phyloP scores from a whole-genome alignment of 345 rosid genomes.

The Geranium rotundifolium region DNA sequence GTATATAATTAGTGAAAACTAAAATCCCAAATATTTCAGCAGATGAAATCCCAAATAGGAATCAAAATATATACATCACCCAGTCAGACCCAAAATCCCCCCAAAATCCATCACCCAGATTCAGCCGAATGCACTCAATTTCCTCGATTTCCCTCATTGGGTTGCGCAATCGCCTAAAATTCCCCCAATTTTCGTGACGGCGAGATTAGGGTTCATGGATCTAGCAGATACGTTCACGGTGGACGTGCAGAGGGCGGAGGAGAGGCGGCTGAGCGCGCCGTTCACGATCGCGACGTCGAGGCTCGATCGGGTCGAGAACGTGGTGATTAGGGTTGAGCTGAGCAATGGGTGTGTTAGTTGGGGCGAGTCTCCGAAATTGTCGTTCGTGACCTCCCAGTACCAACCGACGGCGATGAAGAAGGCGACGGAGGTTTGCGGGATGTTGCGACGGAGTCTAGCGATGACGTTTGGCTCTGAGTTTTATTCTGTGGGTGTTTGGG shows the following conservation, averaged over 20 bases:
- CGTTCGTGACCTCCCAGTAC: conserved; percentile 79
- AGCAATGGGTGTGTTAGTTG: conserved; percentile 62
- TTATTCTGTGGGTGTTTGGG: no score
- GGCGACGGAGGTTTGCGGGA: conserved; percentile 53
- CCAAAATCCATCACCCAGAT: no score
- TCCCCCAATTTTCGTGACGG: background rate
- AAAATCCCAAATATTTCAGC: no score
- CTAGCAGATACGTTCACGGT: conserved; percentile 47
- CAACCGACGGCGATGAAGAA: conserved; percentile 52
- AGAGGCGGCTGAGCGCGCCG: conserved; percentile 51
- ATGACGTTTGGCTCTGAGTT: conserved; percentile 31
- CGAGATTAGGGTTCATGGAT: conserved; percentile 34
- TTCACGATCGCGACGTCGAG: conserved; percentile 74
- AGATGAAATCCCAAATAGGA: no score
- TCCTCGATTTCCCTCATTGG: no score
- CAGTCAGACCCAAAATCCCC: no score
- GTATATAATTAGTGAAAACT: no score
- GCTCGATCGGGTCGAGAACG: conserved; percentile 58
- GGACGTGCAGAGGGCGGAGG: conserved; percentile 55
- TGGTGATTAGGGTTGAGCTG: conserved; percentile 59
- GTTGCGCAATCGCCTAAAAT: no score
- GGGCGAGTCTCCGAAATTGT: conserved; percentile 81
- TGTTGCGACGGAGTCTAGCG: conserved; percentile 31
- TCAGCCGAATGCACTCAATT: no score
- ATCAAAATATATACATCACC: no score